A percentile compares a stretch with the other conserved stretches of the same genome.
These are phyloP conservation scores for Botryosphaeria dothidea DNA, from an alignment of 2,329 filamentous ascomycete genomes.

Conservation along the genomic window DNA sequence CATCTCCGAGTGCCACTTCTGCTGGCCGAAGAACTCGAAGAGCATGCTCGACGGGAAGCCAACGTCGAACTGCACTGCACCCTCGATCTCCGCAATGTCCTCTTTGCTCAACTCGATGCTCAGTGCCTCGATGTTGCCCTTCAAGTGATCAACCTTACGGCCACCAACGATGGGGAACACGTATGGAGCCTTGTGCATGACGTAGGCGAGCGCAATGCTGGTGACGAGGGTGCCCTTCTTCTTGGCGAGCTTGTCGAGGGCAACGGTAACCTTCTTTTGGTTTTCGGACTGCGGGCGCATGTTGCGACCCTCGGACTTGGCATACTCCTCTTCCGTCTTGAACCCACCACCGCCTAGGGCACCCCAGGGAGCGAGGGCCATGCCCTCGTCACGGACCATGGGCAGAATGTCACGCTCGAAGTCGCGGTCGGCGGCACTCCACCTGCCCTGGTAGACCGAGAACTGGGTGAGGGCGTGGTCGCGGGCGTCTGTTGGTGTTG, in stretches of 20 bases:
- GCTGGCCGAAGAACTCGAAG: constrained; percentile 20
- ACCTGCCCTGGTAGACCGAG: constrained; percentile 44
- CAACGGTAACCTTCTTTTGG: constrained; percentile 55
- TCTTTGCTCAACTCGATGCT: constrained; percentile 59
- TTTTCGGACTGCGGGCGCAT: constrained; percentile 43
- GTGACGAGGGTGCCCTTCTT: constrained; percentile 56
- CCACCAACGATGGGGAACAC: constrained; percentile 75
- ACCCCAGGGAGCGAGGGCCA: constrained; percentile 58
- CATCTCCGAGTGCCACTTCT: constrained; percentile 31
- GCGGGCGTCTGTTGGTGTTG: constrained; percentile 31
- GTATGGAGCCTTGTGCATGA: constrained; percentile 70
- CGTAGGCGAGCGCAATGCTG: constrained; percentile 69
- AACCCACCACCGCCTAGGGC: constrained; percentile 44
- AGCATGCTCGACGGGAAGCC: constrained; percentile 69
- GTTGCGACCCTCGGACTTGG: constrained; percentile 47
- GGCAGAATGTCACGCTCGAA: constrained; percentile 50
- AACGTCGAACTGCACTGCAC: constrained; percentile 60
- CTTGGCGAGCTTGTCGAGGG: constrained; percentile 61
- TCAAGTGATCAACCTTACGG: constrained; percentile 68
- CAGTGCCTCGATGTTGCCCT: constrained; percentile 69
- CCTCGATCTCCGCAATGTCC: constrained; percentile 68
- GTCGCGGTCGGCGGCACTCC: constrained; percentile 44
- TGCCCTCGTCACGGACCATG: constrained; percentile 45
- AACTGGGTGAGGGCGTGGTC: constrained; percentile 42
- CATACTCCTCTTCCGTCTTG: constrained; percentile 46